phyloP scores from a whole-genome alignment of 1,139 yeast species.

The Tardiomyces depauwii region DNA sequence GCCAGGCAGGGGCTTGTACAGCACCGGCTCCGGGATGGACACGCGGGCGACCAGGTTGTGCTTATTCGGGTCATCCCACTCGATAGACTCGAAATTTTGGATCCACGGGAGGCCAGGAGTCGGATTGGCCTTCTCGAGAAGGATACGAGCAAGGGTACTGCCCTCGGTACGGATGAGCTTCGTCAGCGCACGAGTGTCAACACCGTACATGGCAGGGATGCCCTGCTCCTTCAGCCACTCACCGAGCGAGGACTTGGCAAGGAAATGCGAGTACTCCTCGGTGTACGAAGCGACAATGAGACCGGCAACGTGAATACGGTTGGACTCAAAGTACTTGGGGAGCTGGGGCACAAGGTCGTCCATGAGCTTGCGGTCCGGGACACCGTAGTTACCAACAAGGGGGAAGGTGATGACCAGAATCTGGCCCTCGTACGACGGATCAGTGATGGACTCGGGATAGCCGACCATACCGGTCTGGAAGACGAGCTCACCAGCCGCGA shows the following conservation, averaged over 20 bases:
- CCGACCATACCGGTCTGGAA: slow-evolving; percentile 99
- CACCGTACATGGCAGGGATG: slow-evolving; percentile 94
- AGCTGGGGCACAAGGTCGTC: slow-evolving; percentile 68
- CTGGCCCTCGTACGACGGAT: slow-evolving; percentile 98
- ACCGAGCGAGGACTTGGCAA: slow-evolving; percentile 87
- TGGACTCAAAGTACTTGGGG: slow-evolving; percentile 90
- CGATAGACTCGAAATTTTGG: slow-evolving; percentile 58
- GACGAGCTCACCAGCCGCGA: slow-evolving; percentile 95
- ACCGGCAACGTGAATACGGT: slow-evolving; percentile 90
- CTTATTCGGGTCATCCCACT: slow-evolving; percentile 88
- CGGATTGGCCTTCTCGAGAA: slow-evolving; percentile 43
- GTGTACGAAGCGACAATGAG: slow-evolving; percentile 95
- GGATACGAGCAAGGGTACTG: slow-evolving; percentile 79
- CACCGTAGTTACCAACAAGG: slow-evolving; percentile 97
- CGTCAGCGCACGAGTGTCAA: slow-evolving; percentile 92
- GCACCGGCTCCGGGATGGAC: slow-evolving; percentile 61
- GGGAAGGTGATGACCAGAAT: slow-evolving; percentile 95
- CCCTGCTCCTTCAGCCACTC: slow-evolving; percentile 88
- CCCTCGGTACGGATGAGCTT: slow-evolving; percentile 88
- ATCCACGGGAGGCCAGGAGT: slow-evolving; percentile 39
- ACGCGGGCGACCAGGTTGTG: slow-evolving; percentile 89
- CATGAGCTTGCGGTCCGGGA: slow-evolving; percentile 71
- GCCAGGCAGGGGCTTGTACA: slow-evolving; percentile 54
- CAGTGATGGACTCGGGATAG: slow-evolving; percentile 96
- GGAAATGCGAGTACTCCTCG: slow-evolving; percentile 86